phyloP scores from a whole-genome alignment of 2,329 filamentous ascomycete genomes.

The Albifimbria verrucaria region DNA sequence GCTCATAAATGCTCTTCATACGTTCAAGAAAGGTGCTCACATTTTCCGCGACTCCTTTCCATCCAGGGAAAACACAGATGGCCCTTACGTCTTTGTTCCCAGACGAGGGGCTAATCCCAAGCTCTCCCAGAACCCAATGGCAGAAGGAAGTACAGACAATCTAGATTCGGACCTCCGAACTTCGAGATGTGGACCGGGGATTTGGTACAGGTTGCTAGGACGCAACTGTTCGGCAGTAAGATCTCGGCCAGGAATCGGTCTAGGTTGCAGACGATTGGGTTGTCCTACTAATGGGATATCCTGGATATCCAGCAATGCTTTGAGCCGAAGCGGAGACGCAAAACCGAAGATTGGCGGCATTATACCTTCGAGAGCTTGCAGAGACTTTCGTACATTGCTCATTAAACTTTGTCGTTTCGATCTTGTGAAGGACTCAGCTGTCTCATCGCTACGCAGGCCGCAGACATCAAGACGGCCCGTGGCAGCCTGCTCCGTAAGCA shows the following conservation, averaged over 20 bases:
- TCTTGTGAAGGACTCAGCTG: conserved; percentile 19
- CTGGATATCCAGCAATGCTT: conserved; percentile 53
- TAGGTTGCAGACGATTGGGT: conserved; percentile 48
- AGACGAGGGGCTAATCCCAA: conserved; percentile 67
- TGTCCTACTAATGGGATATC: conserved; percentile 54
- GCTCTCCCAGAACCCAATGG: conserved; percentile 77
- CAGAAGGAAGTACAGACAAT: conserved; percentile 71
- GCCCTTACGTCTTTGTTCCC: conserved; percentile 69
- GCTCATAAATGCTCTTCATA: conserved; percentile 69
- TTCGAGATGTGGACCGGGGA: conserved; percentile 68
- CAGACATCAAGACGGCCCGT: conserved; percentile 43
- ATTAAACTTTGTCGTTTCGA: conserved; percentile 39
- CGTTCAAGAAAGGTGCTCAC: conserved; percentile 64
- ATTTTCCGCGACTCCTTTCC: conserved; percentile 59
- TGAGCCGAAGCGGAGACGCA: conserved; percentile 34
- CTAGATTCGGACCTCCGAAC: conserved; percentile 66
- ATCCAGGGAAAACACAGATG: conserved; percentile 67
- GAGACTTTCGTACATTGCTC: conserved; percentile 42
- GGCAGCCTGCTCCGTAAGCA: conserved; percentile 68
- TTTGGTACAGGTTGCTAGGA: conserved; percentile 54
- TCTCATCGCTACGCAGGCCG: conserved; percentile 16
- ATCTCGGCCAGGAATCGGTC: conserved; percentile 40
- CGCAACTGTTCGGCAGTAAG: conserved; percentile 42
- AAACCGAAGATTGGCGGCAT: conserved; percentile 42
- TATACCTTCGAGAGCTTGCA: conserved; percentile 43